Conservation (phyloP, 768 basidiomycete species). For the Tephrocybe sp. region DNA sequence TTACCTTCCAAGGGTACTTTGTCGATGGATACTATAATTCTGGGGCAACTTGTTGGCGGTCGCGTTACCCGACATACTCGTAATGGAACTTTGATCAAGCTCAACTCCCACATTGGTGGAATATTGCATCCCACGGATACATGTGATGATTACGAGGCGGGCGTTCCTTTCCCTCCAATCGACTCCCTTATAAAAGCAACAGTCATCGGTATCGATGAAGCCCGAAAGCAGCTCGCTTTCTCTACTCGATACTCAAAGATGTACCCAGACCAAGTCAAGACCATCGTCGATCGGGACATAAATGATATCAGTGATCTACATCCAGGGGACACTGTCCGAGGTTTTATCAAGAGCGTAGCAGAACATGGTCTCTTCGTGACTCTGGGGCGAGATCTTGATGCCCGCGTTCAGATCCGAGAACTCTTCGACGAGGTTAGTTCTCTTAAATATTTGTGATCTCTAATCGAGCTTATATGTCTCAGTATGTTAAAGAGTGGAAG, state of each 20-base stretch:
- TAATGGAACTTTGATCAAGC: slow-evolving; percentile 75
- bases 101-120: slow-evolving; percentile 71
- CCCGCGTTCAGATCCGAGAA: slow-evolving; percentile 90
- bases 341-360: slow-evolving; percentile 86
- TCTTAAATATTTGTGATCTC: not conserved
- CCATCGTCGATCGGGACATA: slow-evolving; percentile 71
- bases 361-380: slow-evolving; percentile 90
- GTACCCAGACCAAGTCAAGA: slow-evolving; percentile 45
- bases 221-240: slow-evolving; percentile 69
- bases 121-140: slow-evolving; percentile 81
- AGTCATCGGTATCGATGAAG: slow-evolving; percentile 68
- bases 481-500: slow-evolving; percentile 98
- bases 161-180: slow-evolving; percentile 55
- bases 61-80: slow-evolving; percentile 75
- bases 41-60: slow-evolving; percentile 80
- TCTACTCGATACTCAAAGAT: slow-evolving; percentile 80
- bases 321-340: slow-evolving; percentile 75
- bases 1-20: slow-evolving; percentile 49
- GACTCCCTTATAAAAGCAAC: slow-evolving; percentile 70
- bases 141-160: slow-evolving; percentile 73
- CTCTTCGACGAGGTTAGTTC: slow-evolving; percentile 79
- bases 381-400: slow-evolving; percentile 81
- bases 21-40: slow-evolving; percentile 61
- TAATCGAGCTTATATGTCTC: slow-evolving; percentile 13
- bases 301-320: slow-evolving; percentile 59